Evolutionary conservation across 176 grass and related monocot species (phyloP), one percentile per base, ranked within the genome.

Genomic region (Lolium perenne): DNA sequence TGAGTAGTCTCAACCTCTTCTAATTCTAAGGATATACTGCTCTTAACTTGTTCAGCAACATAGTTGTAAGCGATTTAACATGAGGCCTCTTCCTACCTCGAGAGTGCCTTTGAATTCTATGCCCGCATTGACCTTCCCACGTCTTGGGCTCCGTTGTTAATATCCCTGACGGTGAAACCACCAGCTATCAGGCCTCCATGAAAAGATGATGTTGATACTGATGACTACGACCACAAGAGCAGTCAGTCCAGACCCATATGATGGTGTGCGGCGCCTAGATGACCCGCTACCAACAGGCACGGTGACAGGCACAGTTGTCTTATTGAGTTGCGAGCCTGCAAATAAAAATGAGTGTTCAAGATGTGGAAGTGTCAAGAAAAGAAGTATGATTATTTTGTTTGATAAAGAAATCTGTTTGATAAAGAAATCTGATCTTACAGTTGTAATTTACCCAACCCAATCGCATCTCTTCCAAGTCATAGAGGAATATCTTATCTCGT

Each of bases 401-500:
- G n/a, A n/a, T n/a, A n/a, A n/a, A 3, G 38, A n/a, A n/a, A n/a
- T n/a, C n/a, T n/a, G n/a, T n/a, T n/a, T n/a, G n/a, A n/a, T 22
- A 83, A 8, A 10, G 62, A 50, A n/a, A n/a, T n/a, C 41, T 17
- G 32, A 38, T 82, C 91, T 95, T 89, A 95, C 95, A 98, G 20
- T 98, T 93, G 15, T 98, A 95, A 67, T 92, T 73, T 12, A 58
- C 62, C 95, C 95, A 95, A 71, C 95, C 95, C 38, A 98, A 83
- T 18, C 87, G 91, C 87, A 92, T 85, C 57, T 93, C 92, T 20
- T 61, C 83, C 80, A 98, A 67, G 84, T 98, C 89, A 59, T 98
- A 98, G 55, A 95, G 89, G 47, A 98, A 87, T 90, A 98, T 93
- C 83, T 95, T 98, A 77, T 98, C 95, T 81, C 93, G 93, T 23